Base-by-base conservation (phyloP, 768 basidiomycete species). In the Lentinula guzmanii region DNA sequence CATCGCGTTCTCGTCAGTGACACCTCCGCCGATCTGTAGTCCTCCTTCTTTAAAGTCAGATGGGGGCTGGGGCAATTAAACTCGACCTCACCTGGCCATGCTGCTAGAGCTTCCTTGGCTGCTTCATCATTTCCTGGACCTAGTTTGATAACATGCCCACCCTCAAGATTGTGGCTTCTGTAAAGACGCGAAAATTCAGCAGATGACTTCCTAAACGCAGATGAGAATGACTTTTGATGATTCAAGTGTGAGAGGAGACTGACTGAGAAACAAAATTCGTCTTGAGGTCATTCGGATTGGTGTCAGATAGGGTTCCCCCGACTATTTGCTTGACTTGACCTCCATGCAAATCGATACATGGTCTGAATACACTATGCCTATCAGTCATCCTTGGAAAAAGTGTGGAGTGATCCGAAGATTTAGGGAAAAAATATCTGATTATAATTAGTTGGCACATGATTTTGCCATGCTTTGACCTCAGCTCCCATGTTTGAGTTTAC, bases 301-400 rank as follows among this genome's bases (percentile, higher is more conserved):
- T 66, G 55, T 93, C 89, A 18, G 90, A 91, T 34, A 99, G 81
- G 4, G 94, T 95, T 3, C 95, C 93, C 46, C 97, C 97, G 13
- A 99, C 92, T 59, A 99, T 98, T 75, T 99, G 97, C 75, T 98
- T 98, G 61, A 99, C 97, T 68, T 93, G 81, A 5, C 97, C 97
- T 62, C 88, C 83, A 75, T 99, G 97, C 15, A 99, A 83, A 74
- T 99, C 97, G 67, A 99, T 98, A 71, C 97, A 99, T 18, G 97
- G 97, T 60, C 89, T 81, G 77, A 97, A 96, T 52, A 81, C 33
- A 59, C 39, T 52, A 33, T 35, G 58, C 28, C 59, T 45, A 24
- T 18, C 35, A n/a, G 59, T 21, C 59, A 60, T 60, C 15, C 18
- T 16, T 57, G 31, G 39, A 13, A n/a, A 18, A 28, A 43, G 21